These are phyloP conservation scores for Cytospora schulzeri DNA, from an alignment of 2,329 filamentous ascomycete species.

Conservation along the genomic window DNA sequence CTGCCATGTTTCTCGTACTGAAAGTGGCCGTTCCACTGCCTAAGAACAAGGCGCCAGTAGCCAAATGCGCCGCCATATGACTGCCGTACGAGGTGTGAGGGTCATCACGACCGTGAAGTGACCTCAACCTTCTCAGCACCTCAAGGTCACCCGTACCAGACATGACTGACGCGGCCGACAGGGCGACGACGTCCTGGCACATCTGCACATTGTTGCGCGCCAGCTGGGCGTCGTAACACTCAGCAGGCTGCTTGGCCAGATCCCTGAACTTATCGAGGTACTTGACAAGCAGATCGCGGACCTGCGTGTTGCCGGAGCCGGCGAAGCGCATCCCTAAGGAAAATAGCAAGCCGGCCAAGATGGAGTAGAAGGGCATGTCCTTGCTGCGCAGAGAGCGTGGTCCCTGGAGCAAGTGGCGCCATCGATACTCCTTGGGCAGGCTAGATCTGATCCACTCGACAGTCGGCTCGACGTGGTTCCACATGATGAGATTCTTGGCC, in stretches of 20 bases:
- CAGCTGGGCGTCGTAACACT: slow-evolving; percentile 79
- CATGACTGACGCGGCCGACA: slow-evolving; percentile 88
- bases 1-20: slow-evolving; percentile 82
- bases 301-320: slow-evolving; percentile 68
- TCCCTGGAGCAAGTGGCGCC: slow-evolving; percentile 60
- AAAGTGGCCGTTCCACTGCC: slow-evolving; percentile 93
- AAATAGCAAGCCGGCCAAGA: slow-evolving; percentile 86
- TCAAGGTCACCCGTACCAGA: slow-evolving; percentile 89
- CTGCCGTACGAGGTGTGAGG: slow-evolving; percentile 87
- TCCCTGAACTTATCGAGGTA: slow-evolving; percentile 87
- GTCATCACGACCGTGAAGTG: slow-evolving; percentile 85
- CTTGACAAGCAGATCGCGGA: slow-evolving; percentile 78
- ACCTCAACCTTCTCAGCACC: slow-evolving; percentile 81
- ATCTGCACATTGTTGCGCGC: slow-evolving; percentile 82
- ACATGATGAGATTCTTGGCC: slow-evolving; percentile 89
- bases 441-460: slow-evolving; percentile 75
- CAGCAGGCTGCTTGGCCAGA: slow-evolving; percentile 63
- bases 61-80: slow-evolving; percentile 89
- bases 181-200: slow-evolving; percentile 84
- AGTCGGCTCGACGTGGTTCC: slow-evolving; percentile 77
- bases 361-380: slow-evolving; percentile 91
- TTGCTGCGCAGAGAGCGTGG: slow-evolving; percentile 70
- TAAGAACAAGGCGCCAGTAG: slow-evolving; percentile 86
- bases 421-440: slow-evolving; percentile 70
- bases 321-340: slow-evolving; percentile 73